These are phyloP conservation scores for Ammopiptanthus mongolicus DNA, from an alignment of 306 rosid species.

Conservation along the genomic window DNA sequence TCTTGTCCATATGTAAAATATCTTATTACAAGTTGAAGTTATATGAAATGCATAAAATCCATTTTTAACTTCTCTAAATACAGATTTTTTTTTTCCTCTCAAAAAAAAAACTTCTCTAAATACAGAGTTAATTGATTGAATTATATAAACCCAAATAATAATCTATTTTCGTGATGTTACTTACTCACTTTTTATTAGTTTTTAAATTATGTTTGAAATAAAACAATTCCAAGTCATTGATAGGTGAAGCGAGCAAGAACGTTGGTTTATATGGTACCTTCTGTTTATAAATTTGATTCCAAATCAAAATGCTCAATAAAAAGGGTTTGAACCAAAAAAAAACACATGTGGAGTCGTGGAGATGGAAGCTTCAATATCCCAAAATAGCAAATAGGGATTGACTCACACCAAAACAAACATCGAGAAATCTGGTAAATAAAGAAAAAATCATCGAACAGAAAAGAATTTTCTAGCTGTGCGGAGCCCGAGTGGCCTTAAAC, in stretches of 20 bases:
- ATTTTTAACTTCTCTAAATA: background rate
- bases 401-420: background rate
- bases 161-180: background rate
- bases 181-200: background rate
- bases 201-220: background rate
- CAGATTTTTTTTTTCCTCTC: too few species aligned
- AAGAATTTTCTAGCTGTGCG: background rate
- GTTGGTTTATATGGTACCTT: too few species aligned
- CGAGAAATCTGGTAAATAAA: background rate
- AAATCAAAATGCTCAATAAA: background rate
- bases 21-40: background rate
- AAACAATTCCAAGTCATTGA: background rate
- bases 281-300: too few species aligned
- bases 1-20: background rate
- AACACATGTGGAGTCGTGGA: background rate
- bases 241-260: too few species aligned
- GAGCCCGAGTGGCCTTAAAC: constrained; percentile 14
- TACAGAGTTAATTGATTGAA: background rate
- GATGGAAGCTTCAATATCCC: background rate
- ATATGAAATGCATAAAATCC: background rate
- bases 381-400: background rate
- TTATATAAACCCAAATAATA: background rate
- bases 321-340: background rate
- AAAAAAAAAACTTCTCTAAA: background rate
- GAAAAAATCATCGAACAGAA: background rate